These are phyloP conservation scores for Pseudogymnoascus sp. DNA, from an alignment of 2,329 filamentous ascomycete genomes.

Conservation along the genomic window DNA sequence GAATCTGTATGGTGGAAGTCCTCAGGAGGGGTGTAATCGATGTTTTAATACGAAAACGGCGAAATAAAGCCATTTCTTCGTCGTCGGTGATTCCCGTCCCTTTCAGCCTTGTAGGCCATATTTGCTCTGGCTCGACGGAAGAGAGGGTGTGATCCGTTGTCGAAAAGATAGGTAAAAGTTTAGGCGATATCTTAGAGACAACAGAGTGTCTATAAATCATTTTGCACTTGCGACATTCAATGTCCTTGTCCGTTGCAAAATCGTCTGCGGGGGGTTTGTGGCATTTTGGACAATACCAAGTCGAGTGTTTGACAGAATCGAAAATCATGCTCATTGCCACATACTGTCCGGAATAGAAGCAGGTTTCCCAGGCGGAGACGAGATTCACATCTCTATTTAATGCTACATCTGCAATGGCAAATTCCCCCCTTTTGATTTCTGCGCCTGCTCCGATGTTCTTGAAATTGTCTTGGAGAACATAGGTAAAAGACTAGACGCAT, in stretches of 20 bases:
- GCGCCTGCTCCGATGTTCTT: conserved; percentile 14
- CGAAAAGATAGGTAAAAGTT: neutral
- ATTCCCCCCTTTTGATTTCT: conserved; percentile 21
- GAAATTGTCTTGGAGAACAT: conserved; percentile 23
- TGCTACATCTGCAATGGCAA: conserved; percentile 21
- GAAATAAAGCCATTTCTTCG: conserved; percentile 10
- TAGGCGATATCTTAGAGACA: neutral
- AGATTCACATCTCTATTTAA: conserved; percentile 19
- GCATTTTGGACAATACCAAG: neutral
- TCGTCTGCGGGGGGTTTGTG: neutral
- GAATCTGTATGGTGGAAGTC: too few species aligned
- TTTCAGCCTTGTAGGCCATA: neutral
- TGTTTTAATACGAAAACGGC: conserved; percentile 10
- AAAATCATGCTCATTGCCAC: conserved; percentile 28
- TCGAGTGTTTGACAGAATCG: neutral
- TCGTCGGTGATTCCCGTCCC: neutral
- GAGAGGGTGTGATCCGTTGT: neutral
- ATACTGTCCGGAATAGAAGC: conserved; percentile 26
- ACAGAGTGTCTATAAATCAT: neutral
- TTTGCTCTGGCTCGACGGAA: neutral
- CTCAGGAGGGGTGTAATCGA: neutral
- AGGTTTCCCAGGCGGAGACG: conserved; percentile 17
- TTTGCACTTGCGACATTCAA: neutral
- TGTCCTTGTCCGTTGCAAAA: neutral
- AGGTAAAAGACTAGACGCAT: conserved; percentile 17